Evolutionary conservation across 495 filamentous ascomycete species (phyloP).

Genomic region (Pyronema domesticum): DNA sequence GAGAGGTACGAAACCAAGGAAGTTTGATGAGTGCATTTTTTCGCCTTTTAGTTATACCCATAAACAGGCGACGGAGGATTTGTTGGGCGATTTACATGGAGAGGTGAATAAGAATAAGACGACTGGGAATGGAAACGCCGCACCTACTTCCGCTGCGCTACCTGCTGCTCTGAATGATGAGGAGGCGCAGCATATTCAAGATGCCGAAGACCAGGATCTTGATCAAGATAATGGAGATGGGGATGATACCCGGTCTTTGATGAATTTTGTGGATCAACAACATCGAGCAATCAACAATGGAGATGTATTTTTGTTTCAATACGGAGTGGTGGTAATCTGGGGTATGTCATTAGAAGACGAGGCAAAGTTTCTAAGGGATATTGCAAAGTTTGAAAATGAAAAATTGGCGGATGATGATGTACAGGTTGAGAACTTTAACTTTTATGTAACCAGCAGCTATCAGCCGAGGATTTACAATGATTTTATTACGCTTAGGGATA

Average conservation of each 20-base stretch:
- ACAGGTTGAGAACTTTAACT: constrained; percentile 95
- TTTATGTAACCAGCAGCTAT: constrained; percentile 94
- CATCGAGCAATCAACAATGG: constrained; percentile 53
- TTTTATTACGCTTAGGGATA: constrained; percentile 84
- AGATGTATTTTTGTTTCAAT: constrained; percentile 90
- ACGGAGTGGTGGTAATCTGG: constrained; percentile 99
- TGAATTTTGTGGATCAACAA: constrained; percentile 22
- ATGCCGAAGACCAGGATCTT: constrained; percentile 10
- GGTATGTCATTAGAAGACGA: constrained; percentile 81
- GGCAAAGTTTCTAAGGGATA: constrained; percentile 73
- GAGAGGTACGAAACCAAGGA: constrained; percentile 65
- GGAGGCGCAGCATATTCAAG: constrained; percentile 1
- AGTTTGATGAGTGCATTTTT: constrained; percentile 94
- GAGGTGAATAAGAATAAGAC: constrained; percentile 9
- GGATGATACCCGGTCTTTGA: constrained; percentile 20
- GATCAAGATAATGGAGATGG: constrained; percentile 12
- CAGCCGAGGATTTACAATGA: constrained; percentile 98
- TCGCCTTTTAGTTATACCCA: constrained; percentile 61
- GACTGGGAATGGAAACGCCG: constrained; percentile 6
- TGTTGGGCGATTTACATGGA: constrained; percentile 31
- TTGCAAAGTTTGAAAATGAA: constrained; percentile 86
- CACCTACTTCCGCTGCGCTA: constrained; percentile 20
- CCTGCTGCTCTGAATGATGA: constrained; percentile 10
- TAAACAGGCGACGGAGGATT: constrained; percentile 19
- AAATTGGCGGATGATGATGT: constrained; percentile 75